Evolutionary conservation across 495 filamentous ascomycete genomes (phyloP).

Genomic region (Immersiella caudata): DNA sequence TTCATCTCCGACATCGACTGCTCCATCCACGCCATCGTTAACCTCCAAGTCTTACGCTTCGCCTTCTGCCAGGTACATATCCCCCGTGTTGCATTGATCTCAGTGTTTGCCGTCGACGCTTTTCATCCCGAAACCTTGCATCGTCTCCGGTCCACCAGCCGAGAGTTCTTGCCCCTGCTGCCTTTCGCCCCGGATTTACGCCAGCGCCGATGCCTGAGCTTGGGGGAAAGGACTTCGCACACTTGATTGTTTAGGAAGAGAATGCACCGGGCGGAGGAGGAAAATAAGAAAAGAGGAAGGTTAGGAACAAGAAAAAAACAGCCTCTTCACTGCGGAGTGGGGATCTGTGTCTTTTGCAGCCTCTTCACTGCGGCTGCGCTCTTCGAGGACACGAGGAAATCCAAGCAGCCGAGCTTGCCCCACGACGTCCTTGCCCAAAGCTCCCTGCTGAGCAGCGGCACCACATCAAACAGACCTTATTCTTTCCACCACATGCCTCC

Average conservation of each 20-base stretch:
- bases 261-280: neutral
- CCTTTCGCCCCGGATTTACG: slow-evolving; percentile 1
- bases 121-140: slow-evolving; percentile 10
- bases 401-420: slow-evolving; percentile 12
- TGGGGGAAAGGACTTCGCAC: neutral
- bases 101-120: slow-evolving; percentile 4
- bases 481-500: neutral
- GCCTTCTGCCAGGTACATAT: slow-evolving; percentile 34
- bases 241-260: neutral
- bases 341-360: slow-evolving; percentile 2
- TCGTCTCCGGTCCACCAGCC: slow-evolving; percentile 18
- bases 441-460: slow-evolving; percentile 13
- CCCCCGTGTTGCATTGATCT: slow-evolving; percentile 9
- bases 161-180: slow-evolving; percentile 13
- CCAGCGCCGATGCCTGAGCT: neutral
- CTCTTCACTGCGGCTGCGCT: neutral
- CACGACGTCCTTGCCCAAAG: slow-evolving; percentile 12
- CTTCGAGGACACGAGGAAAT: neutral
- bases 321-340: neutral
- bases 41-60: slow-evolving; percentile 21
- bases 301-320: slow-evolving; percentile 5
- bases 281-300: neutral
- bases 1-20: slow-evolving; percentile 30
- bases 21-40: slow-evolving; percentile 24
- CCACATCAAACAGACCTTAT: neutral